Evolutionary conservation across 257 asterid genomes (phyloP), one percentile per base, ranked within the genome.

Genomic region (Perilla frutescens): DNA sequence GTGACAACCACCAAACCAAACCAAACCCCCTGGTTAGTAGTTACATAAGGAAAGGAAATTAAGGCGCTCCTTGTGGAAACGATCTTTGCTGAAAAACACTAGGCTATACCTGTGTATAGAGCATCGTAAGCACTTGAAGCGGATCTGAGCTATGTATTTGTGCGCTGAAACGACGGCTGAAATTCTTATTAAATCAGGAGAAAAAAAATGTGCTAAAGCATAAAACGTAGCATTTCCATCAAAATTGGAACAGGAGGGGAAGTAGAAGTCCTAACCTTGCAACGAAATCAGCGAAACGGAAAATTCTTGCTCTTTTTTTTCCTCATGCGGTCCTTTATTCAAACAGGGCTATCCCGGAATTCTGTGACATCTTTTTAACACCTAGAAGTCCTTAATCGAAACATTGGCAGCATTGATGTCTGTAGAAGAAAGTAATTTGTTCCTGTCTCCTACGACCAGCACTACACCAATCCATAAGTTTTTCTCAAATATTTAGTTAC

Each of bases 251-350:
- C 20, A 13, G 5, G 13, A 9, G 13, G 29, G 15, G 41, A 36
- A 11, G 8, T 66, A 37, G 43, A 3, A 67, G 2, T 58, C 20
- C 20, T 34, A 5, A 34, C 44, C 64, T 32, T 58, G 32, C 40
- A 56, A 26, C 4, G 44, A 58, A 44, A 32, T 12, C 40, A 3
- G 6, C 39, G 6, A 56, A 56, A 56, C n/a, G 10, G 7, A 58
- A 6, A 65, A 45, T 10, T 45, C 12, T 9, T 20, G 40, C 41
- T 26, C 36, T 12, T 44, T 37, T 20, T 15, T 54, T 54, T 68
- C 53, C 15, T 69, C 43, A 68, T 39, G 63, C 54, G 74, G 74
- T 54, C 65, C 74, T 54, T 66, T 14, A 20, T 8, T 5, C 12
- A 40, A 14, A 66, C 43, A n/a, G 45, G 26, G 26, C 26, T 20